Evolutionary conservation across 495 filamentous ascomycete genomes (phyloP), one percentile per base, ranked within the genome.

Genomic region (Acidomyces sp.): DNA sequence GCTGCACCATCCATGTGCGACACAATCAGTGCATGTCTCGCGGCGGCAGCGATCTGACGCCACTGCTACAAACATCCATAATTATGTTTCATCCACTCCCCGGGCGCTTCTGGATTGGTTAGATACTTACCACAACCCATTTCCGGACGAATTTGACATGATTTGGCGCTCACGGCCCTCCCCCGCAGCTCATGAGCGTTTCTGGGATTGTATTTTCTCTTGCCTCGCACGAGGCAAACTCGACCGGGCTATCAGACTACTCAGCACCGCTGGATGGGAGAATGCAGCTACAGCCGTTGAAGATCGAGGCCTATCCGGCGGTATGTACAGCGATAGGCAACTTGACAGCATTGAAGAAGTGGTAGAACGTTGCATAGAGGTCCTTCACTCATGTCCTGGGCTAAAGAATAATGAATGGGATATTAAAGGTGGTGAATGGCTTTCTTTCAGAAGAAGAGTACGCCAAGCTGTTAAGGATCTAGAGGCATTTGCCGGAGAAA

Each of bases 21-120:
- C 30, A 50, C 49, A 59, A 34, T n/a, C n/a, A n/a, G n/a, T n/a
- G n/a, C 55, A 60, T 42, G 23, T 27, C 44, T 55, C 15, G 34
- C 55, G 34, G 43, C 45, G 28, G n/a, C 49, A 31, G 32, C 44
- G 16, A 42, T 66, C 48, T 46, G 58, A 32, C 45, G 56, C 43
- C 54, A 55, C 25, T 1, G 36, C 25, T 25, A 40, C 4, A 28
- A 1, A 18, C 2, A 5, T 29, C 2, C 49, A 59, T 25, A 27
- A 39, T 6, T 60, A 53, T 23, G 17, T 13, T 6, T 42, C 29
- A 25, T 69, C 81, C 4, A 61, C 88, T 4, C 82, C 86, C 11
- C 74, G 76, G 47, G 66, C 84, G 21, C 63, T 95, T 12, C 67
- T 92, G 17, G 69, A 79, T 43, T 95, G 85, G 85, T 64, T 92